Conservation (phyloP, 768 basidiomycete genomes). For the Tulasnella sp. region DNA sequence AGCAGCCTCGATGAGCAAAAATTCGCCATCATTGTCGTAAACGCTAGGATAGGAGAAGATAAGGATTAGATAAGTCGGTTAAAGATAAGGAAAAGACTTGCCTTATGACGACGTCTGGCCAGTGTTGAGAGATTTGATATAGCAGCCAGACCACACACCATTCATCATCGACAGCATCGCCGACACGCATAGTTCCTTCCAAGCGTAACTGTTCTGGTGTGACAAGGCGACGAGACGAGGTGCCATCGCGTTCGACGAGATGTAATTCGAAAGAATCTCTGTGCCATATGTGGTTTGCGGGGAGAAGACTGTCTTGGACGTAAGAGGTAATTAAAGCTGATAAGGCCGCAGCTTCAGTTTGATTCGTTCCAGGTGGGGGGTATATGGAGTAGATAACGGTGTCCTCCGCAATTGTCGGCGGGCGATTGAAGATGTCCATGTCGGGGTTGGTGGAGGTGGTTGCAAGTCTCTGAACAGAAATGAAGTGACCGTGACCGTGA, state of each 20-base stretch:
- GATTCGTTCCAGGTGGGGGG: constrained; percentile 42
- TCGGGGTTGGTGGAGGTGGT: constrained; percentile 1
- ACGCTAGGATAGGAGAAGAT: constrained; percentile 37
- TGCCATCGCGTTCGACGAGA: constrained; percentile 35
- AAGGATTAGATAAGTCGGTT: constrained; percentile 9
- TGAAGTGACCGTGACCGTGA: background rate
- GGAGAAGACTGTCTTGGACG: constrained; percentile 45
- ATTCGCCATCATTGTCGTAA: constrained; percentile 90
- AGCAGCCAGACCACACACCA: constrained; percentile 93
- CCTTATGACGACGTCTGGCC: constrained; percentile 70
- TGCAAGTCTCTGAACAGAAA: background rate
- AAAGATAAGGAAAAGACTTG: constrained; percentile 32
- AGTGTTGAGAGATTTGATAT: constrained; percentile 62
- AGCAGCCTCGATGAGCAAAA: constrained; percentile 93
- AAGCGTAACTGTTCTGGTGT: constrained; percentile 29
- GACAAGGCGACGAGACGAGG: background rate
- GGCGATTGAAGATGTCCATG: constrained; percentile 66
- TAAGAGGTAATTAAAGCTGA: constrained; percentile 58
- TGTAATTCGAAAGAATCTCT: constrained; percentile 76
- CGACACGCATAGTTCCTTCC: constrained; percentile 81
- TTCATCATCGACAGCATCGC: constrained; percentile 96
- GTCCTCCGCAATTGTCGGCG: constrained; percentile 78
- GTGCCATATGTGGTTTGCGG: constrained; percentile 57
- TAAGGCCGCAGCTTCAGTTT: constrained; percentile 49
- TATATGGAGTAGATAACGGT: constrained; percentile 71